phyloP scores from a whole-genome alignment of 2,329 filamentous ascomycete genomes.

The Diplodia corticola region DNA sequence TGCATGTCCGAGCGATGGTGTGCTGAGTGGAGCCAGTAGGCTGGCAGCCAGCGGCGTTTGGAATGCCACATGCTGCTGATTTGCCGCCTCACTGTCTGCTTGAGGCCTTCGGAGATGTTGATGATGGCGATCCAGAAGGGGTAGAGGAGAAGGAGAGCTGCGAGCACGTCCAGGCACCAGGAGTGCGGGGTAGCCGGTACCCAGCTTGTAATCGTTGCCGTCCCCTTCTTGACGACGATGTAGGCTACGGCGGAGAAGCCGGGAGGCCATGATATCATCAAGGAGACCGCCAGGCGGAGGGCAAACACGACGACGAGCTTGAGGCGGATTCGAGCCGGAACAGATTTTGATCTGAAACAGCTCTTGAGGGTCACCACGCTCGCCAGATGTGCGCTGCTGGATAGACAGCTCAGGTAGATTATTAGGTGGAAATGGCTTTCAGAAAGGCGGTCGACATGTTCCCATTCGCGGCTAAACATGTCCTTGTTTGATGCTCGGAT shows the following conservation, averaged over 20 bases:
- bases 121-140: slow-evolving; percentile 12
- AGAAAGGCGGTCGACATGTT: neutral
- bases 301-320: slow-evolving; percentile 33
- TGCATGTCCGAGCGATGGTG: neutral
- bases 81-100: neutral
- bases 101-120: neutral
- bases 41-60: neutral
- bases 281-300: slow-evolving; percentile 31
- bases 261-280: slow-evolving; percentile 31
- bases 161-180: neutral
- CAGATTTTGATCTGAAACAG: slow-evolving; percentile 34
- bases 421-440: slow-evolving; percentile 25
- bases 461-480: neutral
- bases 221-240: neutral
- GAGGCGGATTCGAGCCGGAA: slow-evolving; percentile 35
- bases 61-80: neutral
- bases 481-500: slow-evolving; percentile 22
- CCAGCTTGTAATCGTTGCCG: neutral
- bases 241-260: neutral
- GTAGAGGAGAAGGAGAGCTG: neutral
- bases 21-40: neutral
- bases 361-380: slow-evolving; percentile 36
- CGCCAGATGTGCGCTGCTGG: slow-evolving; percentile 35
- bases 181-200: neutral
- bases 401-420: slow-evolving; percentile 36